Conservation (phyloP, 768 basidiomycete genomes). For the Psilocybe cyanescens region DNA sequence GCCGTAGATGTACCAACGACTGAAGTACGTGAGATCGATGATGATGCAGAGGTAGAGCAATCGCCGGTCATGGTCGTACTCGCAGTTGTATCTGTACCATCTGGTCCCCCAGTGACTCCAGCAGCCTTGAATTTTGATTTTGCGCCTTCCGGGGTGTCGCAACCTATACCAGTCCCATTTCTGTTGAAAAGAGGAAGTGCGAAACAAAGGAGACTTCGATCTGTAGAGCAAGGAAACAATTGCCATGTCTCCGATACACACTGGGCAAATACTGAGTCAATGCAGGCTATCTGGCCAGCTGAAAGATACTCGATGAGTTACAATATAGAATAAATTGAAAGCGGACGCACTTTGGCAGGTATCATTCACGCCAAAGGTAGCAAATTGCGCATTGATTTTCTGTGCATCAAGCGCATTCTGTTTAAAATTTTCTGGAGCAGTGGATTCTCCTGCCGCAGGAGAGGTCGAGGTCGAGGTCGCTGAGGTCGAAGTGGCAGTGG, state of each 20-base stretch:
- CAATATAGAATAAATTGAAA: not conserved
- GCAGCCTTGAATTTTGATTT: conserved; percentile 40
- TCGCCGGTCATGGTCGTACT: not conserved
- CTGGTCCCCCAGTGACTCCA: conserved; percentile 48
- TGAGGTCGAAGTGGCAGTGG: not conserved
- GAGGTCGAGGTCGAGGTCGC: conserved; percentile 5
- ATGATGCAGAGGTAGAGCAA: conserved; percentile 11
- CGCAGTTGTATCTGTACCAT: conserved; percentile 27
- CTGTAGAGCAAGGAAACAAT: conserved; percentile 33
- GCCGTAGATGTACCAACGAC: conserved; percentile 13
- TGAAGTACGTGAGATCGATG: conserved; percentile 16
- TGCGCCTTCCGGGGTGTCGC: conserved; percentile 44
- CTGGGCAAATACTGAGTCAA: conserved; percentile 44
- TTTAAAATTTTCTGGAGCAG: conserved; percentile 27
- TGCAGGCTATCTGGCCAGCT: conserved; percentile 44
- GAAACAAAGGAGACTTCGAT: conserved; percentile 38
- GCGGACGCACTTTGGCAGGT: conserved; percentile 48
- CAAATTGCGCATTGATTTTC: conserved; percentile 52
- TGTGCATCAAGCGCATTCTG: conserved; percentile 56
- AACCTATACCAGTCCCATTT: conserved; percentile 47
- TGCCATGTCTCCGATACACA: conserved; percentile 45
- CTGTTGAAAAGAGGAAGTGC: conserved; percentile 54
- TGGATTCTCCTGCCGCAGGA: conserved; percentile 3
- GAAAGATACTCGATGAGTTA: not conserved
- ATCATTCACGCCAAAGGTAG: conserved; percentile 42